Evolutionary conservation across 2,329 filamentous ascomycete genomes (phyloP).

Genomic region (Chrysosphaeria jannelii): DNA sequence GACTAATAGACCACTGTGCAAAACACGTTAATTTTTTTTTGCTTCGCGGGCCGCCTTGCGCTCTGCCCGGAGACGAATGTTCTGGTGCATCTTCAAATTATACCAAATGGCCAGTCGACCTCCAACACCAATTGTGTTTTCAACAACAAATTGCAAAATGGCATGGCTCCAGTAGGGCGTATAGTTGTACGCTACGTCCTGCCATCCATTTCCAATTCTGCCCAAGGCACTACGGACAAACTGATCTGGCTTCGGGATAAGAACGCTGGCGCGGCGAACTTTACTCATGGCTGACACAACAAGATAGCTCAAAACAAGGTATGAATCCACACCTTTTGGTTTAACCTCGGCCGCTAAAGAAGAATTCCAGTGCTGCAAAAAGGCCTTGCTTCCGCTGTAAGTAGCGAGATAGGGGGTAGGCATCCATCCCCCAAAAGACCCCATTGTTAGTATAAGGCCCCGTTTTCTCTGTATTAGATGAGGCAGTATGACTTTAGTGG

Average conservation of each 20-base stretch:
- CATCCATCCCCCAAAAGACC: constrained; percentile 76
- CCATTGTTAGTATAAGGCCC: constrained; percentile 88
- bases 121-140: constrained; percentile 22
- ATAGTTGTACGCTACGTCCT: constrained; percentile 53
- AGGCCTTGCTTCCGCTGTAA: constrained; percentile 93
- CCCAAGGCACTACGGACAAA: constrained; percentile 55
- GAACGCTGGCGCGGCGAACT: constrained; percentile 44
- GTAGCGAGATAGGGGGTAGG: constrained; percentile 82
- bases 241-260: constrained; percentile 52
- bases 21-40: constrained; percentile 33
- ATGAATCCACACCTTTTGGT: constrained; percentile 56
- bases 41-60: constrained; percentile 59
- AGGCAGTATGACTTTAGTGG: constrained; percentile 61
- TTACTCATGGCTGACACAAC: constrained; percentile 96
- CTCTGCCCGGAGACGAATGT: constrained; percentile 55
- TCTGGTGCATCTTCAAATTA: constrained; percentile 43
- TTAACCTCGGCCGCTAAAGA: constrained; percentile 61
- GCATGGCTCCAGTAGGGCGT: constrained; percentile 87
- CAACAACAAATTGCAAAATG: constrained; percentile 58
- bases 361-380: constrained; percentile 86
- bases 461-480: constrained; percentile 59
- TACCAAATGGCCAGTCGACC: constrained; percentile 15
- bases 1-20: too few relatives aligned
- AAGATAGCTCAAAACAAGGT: constrained; percentile 74
- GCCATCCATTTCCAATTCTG: constrained; percentile 63